Conservation (phyloP, 495 filamentous ascomycete genomes). For the Aspergillus incahuasiensis region DNA sequence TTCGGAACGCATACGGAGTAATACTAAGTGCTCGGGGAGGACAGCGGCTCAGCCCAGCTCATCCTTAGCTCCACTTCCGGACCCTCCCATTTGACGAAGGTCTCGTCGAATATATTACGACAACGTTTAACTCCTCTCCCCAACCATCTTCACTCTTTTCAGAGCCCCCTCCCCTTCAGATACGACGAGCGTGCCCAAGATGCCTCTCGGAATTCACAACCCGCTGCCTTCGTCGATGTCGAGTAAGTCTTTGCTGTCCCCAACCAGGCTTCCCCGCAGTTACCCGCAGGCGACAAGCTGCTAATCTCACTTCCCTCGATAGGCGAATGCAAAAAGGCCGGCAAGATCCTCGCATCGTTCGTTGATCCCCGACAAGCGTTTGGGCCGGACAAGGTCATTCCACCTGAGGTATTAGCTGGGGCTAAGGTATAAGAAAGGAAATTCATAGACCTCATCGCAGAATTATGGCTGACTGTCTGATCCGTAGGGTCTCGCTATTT, state of each 20-base stretch:
- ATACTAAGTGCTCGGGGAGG: neutral
- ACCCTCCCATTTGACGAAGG: conserved; percentile 28
- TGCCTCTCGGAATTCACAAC: conserved; percentile 64
- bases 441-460: neutral
- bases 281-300: conserved; percentile 15
- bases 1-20: too few relatives aligned
- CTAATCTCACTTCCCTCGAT: conserved; percentile 15
- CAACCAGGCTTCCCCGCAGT: conserved; percentile 38
- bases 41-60: conserved; percentile 4
- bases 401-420: conserved; percentile 79
- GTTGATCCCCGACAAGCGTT: conserved; percentile 92
- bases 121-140: conserved; percentile 13
- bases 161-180: neutral
- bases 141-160: neutral
- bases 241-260: conserved; percentile 43
- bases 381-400: conserved; percentile 96
- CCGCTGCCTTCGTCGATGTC: conserved; percentile 61
- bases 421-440: conserved; percentile 66
- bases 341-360: conserved; percentile 91
- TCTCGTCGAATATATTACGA: conserved; percentile 19
- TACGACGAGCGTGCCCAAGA: conserved; percentile 27
- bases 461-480: conserved; percentile 8
- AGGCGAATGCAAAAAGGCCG: conserved; percentile 88
- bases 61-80: conserved; percentile 32
- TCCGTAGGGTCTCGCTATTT: conserved; percentile 79